Conservation (phyloP, 2,329 filamentous ascomycete genomes). For the Diaporthe citri region DNA sequence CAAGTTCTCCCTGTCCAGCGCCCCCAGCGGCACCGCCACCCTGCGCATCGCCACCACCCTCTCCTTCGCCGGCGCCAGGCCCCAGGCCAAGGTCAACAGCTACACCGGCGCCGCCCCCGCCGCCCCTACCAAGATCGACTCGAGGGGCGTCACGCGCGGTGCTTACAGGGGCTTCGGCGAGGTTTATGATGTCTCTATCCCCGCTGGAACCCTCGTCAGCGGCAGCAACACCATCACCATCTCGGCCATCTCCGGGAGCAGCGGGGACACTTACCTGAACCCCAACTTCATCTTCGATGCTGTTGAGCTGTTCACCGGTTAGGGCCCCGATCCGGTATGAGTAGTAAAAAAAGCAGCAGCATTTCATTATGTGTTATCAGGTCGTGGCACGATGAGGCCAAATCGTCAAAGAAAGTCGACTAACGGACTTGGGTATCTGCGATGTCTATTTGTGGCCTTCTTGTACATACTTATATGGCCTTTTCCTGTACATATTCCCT, state of each 20-base stretch:
- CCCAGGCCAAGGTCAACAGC: constrained; percentile 68
- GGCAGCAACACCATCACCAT: constrained; percentile 75
- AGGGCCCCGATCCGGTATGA: background rate
- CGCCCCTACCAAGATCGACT: constrained; percentile 73
- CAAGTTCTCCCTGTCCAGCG: constrained; percentile 66
- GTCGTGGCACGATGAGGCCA: background rate
- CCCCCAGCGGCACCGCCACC: constrained; percentile 65
- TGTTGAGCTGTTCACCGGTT: constrained; percentile 49
- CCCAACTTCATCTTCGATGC: constrained; percentile 64
- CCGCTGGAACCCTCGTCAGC: constrained; percentile 68
- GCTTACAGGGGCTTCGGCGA: constrained; percentile 75
- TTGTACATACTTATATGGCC: constrained; percentile 15
- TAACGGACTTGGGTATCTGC: background rate
- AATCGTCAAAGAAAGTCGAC: background rate
- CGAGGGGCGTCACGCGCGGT: constrained; percentile 73
- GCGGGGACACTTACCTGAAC: constrained; percentile 65
- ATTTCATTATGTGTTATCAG: background rate
- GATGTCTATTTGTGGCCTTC: constrained; percentile 7
- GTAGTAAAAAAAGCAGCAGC: background rate
- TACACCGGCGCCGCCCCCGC: constrained; percentile 62
- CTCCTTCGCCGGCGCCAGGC: constrained; percentile 70
- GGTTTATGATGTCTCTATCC: constrained; percentile 72
- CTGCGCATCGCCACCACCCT: constrained; percentile 75
- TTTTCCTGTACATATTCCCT: background rate
- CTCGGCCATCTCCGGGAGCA: constrained; percentile 68